Base-by-base conservation (phyloP, 169 alveolate genomes). In the Cryptosporidium felis region DNA sequence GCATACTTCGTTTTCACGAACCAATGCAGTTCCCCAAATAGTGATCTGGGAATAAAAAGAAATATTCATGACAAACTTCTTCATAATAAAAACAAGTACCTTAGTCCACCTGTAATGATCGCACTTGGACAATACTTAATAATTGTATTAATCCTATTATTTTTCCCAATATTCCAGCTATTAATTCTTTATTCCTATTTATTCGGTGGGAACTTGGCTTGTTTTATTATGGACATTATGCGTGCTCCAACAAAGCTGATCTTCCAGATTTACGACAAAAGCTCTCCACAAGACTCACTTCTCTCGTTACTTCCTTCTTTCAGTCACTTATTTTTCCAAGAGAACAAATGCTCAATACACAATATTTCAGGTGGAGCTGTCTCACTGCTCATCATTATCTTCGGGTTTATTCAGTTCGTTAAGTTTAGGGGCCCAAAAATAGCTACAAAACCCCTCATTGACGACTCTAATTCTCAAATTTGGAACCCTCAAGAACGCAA, bases 11-110 rank as follows among this genome's bases (percentile, higher is more conserved):
- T 74, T 18, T 74, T 74, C 23, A 74, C 66, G n/a, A 74, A 38
- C 56, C 65, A 53, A 53, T 74, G 85, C 9, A 74, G 85, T 56
- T 56, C 46, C 3, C 85, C 85, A 16, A 74, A 74, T 56, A 74
- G 85, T 56, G 67, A 74, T 36, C 42, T 74, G 32, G 65, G 65
- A 36, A 56, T 74, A 12, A 74, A 74, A 18, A 74, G n/a, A 21
- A 49, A 49, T 56, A 53, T 74, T 8, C 67, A 74, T 16, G 32
- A 53, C 23, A 14, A 2, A 36, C 67, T 74, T 32, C 47, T 53
- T 9, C 5, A 30, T 14, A 74, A 53, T 56, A 74, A 58, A 40
- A 26, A 53, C 34, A 47, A 53, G 42, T 10, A 53, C 28, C 18
- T 74, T 12, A 74, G 67, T 18, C 56, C 67, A 38, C 85, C 85